These are phyloP conservation scores for Raphanus hybrid DNA, from an alignment of 441 rosid genomes.

Conservation along the genomic window DNA sequence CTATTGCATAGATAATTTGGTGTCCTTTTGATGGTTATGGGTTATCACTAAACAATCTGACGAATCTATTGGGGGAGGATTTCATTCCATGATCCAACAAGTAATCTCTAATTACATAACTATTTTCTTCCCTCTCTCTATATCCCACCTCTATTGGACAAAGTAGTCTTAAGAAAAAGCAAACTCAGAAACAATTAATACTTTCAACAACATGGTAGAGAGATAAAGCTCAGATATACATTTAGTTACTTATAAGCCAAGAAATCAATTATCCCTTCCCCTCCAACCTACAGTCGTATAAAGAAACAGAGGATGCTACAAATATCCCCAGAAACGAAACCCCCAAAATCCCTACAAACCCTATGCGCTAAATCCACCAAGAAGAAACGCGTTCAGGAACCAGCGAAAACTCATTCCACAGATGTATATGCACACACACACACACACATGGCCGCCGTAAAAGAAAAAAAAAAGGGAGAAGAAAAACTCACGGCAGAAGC, in stretches of 20 bases:
- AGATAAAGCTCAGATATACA: not conserved
- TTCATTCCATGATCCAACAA: not conserved
- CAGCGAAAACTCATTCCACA: conserved; percentile 19
- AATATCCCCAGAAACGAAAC: conserved; percentile 3
- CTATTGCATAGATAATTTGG: not conserved
- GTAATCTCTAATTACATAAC: too few relatives aligned
- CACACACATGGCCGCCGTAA: not conserved
- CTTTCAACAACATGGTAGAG: not conserved
- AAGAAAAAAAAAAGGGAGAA: conserved; percentile 8
- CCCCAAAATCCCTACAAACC: conserved; percentile 10
- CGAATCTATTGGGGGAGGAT: not conserved
- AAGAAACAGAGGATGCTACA: not conserved
- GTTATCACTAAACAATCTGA: not conserved
- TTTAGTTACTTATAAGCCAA: conserved; percentile 20
- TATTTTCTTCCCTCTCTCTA: not conserved
- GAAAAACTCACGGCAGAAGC: conserved; percentile 83
- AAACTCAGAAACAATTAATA: not conserved
- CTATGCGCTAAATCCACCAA: conserved; percentile 13
- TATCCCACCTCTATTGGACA: not conserved
- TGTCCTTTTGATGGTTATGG: not conserved
- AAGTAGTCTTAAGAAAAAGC: not conserved
- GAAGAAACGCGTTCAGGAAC: conserved; percentile 6
- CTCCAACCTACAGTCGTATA: too few relatives aligned
- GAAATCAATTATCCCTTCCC: too few relatives aligned
- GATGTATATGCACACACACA: not conserved